Percentiles rank a stretch among this genome's conserved stretches.
Conservation (phyloP, 441 rosid species). For the Macaranga tanarius region DNA sequence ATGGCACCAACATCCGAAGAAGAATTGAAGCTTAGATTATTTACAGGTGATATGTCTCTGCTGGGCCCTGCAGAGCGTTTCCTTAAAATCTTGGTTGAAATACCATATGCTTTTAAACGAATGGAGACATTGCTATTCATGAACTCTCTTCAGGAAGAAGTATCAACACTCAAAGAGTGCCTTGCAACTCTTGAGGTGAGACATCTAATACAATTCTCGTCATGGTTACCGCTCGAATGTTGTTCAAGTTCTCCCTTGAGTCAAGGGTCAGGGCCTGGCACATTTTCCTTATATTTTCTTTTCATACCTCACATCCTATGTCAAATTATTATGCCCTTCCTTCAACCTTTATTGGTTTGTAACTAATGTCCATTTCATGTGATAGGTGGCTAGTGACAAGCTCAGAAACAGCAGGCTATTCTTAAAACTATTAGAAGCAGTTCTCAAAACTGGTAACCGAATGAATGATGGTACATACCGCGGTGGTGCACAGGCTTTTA, state of each 20-base stretch:
- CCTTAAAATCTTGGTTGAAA: constrained; percentile 70
- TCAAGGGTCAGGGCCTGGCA: not conserved
- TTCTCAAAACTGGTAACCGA: constrained; percentile 94
- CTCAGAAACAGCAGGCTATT: constrained; percentile 79
- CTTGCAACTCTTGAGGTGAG: constrained; percentile 76
- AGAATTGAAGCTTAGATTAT: constrained; percentile 89
- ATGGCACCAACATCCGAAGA: constrained; percentile 91
- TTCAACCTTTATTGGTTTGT: not conserved
- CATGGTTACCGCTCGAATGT: not conserved
- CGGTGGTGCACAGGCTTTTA: constrained; percentile 95
- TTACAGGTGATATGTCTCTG: constrained; percentile 60
- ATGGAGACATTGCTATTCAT: constrained; percentile 77
- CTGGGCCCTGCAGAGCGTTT: constrained; percentile 94
- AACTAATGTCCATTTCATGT: constrained; percentile 13
- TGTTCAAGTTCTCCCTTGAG: not conserved
- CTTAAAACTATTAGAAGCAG: constrained; percentile 91
- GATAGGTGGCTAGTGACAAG: constrained; percentile 78
- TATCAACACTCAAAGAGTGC: constrained; percentile 56
- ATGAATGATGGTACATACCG: constrained; percentile 98
- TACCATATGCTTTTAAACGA: constrained; percentile 80
- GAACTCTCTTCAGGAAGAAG: constrained; percentile 77
- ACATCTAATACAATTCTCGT: not conserved
- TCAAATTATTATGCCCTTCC: not conserved
- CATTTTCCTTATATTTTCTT: not conserved
- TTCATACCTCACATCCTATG: not conserved